Percentiles rank a stretch among this genome's conserved stretches.
These are phyloP conservation scores for Bipolaris sorokiniana DNA, from an alignment of 2,329 filamentous ascomycete species.

Conservation along the genomic window DNA sequence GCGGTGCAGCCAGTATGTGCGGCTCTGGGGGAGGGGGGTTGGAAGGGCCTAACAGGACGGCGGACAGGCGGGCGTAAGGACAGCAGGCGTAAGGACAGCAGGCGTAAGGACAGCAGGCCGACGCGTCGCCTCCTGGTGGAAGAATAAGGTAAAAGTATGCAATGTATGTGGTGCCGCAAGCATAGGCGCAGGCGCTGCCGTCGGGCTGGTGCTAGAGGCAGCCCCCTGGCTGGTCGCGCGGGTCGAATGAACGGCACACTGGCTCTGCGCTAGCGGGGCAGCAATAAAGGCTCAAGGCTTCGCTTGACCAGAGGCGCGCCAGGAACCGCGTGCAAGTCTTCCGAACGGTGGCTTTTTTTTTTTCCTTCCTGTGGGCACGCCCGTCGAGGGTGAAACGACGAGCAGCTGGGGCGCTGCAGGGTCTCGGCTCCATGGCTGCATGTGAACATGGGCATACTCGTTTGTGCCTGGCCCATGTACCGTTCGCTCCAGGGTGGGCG, in stretches of 20 bases:
- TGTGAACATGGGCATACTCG: not conserved
- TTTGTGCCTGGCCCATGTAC: constrained; percentile 10
- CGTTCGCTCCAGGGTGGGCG: constrained; percentile 6
- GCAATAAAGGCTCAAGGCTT: constrained; percentile 13
- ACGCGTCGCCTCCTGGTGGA: constrained; percentile 9
- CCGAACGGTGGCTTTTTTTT: not conserved
- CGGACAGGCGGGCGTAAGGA: no score
- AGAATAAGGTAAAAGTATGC: not conserved
- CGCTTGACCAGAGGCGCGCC: not conserved
- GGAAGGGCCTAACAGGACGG: no score
- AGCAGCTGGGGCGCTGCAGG: not conserved
- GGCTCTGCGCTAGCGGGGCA: constrained; percentile 9
- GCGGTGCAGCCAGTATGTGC: not conserved
- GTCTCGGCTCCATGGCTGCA: constrained; percentile 7
- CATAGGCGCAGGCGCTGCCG: constrained; percentile 4
- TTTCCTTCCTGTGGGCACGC: not conserved
- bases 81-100: no score
- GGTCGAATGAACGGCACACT: constrained; percentile 9
- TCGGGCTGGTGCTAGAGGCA: not conserved
- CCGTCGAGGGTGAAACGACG: not conserved
- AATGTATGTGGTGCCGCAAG: constrained; percentile 2
- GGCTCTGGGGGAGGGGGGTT: not conserved
- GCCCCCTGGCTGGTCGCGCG: constrained; percentile 5
- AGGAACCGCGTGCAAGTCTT: not conserved
- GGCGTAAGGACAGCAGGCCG: not conserved